Base-by-base conservation (phyloP, 2,329 filamentous ascomycete genomes). In the Geosmithia flava region DNA sequence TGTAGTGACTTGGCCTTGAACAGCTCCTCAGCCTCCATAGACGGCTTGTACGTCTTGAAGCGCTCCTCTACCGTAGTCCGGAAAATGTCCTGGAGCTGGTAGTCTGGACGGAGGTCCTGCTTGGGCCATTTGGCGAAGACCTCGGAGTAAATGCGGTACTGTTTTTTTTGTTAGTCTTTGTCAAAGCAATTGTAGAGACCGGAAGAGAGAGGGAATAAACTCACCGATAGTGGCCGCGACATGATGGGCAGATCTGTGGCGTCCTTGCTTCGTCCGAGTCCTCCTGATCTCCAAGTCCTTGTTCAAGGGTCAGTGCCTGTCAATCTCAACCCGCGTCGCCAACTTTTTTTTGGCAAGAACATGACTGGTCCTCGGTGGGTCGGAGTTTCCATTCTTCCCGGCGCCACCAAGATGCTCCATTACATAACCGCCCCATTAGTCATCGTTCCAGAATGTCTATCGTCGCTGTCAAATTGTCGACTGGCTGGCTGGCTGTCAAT, bases 101-200 rank as follows among this genome's bases (percentile, higher is more conserved):
- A 70, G 50, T 80, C 72, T 7, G 80, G 80, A 0, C 81, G 78
- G 43, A 85, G 69, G 50, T 68, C 67, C 57, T 84, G 80, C 56
- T 75, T 74, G 44, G 81, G 81, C 81, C 81, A 85, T 53, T 71
- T 70, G 49, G 71, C 66, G 48, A 68, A 62, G 53, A 59, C 62
- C 49, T 66, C 64, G 46, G 58, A 55, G 56, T 66, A 67, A 44
- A 66, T 58, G 50, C 60, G 62, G 53, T 60, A 59, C 65, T 68
- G 46, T 4, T 27, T 27, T 27, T 27, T 27, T 27, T 27, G 23
- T 3, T 30, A 23, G 8, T 43, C 3, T 3, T 30, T 20, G 8
- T 43, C 3, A 39, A 8, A 15, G 3, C 33, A 37, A 27, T 8
- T 27, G 23, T 27, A 27, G 8, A 27, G 23, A 27, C 23, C 37